These are phyloP conservation scores for Astragalus membranaceus DNA, from an alignment of 306 rosid genomes.

Conservation along the genomic window DNA sequence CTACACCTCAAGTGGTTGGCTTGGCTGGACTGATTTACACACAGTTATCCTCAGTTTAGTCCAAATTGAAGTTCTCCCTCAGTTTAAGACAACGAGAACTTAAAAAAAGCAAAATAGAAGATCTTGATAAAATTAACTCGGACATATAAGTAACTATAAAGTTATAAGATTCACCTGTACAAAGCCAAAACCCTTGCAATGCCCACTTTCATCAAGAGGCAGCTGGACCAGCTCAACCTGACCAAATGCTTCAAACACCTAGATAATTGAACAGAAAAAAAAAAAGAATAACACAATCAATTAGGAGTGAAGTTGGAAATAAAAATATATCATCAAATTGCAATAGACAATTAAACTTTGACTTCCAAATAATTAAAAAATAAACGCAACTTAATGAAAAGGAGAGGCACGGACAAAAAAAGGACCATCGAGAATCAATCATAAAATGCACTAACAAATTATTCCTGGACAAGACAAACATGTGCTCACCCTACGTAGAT, in stretches of 20 bases:
- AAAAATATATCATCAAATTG: not conserved
- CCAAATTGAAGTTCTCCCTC: not conserved
- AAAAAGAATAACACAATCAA: constrained; percentile 11
- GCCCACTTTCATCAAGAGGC: constrained; percentile 85
- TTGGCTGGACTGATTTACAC: not conserved
- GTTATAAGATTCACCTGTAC: constrained; percentile 60
- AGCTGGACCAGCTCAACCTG: constrained; percentile 88
- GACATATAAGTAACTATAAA: not conserved
- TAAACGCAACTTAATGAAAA: not conserved
- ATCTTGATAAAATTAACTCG: not conserved
- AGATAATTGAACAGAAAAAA: not conserved
- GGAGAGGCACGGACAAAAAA: not conserved
- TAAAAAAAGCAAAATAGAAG: not conserved
- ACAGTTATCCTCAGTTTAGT: not conserved
- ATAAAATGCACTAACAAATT: constrained; percentile 7
- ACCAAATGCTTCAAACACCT: constrained; percentile 99
- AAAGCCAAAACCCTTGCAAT: constrained; percentile 94
- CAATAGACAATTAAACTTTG: not conserved
- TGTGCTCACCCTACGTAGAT: constrained; percentile 67
- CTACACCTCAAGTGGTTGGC: not conserved
- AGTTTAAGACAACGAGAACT: not conserved
- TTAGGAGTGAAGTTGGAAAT: not conserved
- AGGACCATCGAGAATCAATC: not conserved
- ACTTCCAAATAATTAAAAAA: not conserved
- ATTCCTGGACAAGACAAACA: not conserved